Base-by-base conservation (phyloP, 768 basidiomycete species). In the Pleurotus cornucopiae region DNA sequence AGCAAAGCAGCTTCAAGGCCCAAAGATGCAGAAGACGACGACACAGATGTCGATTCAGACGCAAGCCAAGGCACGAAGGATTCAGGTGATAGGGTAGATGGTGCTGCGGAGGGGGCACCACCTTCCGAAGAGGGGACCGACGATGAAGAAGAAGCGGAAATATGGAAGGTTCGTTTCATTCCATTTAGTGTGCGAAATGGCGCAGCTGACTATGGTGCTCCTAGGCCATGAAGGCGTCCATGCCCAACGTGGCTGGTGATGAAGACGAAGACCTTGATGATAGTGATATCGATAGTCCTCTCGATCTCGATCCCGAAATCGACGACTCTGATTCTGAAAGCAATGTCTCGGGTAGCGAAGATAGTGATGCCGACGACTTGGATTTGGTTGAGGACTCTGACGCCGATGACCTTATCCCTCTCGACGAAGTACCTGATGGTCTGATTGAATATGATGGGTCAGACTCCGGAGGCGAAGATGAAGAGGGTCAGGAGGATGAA, bases 161-260 rank as follows among this genome's bases (percentile, higher is more conserved):
- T 96, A 14, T 98, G 94, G 94, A 93, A 89, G 86, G 94, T 94
- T 61, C 26, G 12, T 26, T 57, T 73, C 60, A 3, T 41, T 39
- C 7, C 16, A 7, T 34, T 1, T 9, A 11, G 2, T 34, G 9
- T 34, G 3, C 30, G 7, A 9, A 34, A 34, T 34, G 7, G 30
- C 30, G 30, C 30, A 34, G 30, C 30, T 34, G 30, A 34, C 30
- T 2, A 34, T 34, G 30, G 30, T 26, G 60, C 43, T 53, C 9
- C 16, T 59, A 97, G 94, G 94, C 83, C 0, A 95, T 96, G 91
- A 84, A 91, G 76, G 82, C 84, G n/a, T 82, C 84, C 2, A 87
- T 95, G 82, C 91, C 90, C 2, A 79, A 75, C 56, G 76, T 74
- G 16, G 66, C 66, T 2, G 83, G 76, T 9, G 83, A 82, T 14